phyloP scores from a whole-genome alignment of 2,329 filamentous ascomycete species.

The Plectosphaerella plurivora region DNA sequence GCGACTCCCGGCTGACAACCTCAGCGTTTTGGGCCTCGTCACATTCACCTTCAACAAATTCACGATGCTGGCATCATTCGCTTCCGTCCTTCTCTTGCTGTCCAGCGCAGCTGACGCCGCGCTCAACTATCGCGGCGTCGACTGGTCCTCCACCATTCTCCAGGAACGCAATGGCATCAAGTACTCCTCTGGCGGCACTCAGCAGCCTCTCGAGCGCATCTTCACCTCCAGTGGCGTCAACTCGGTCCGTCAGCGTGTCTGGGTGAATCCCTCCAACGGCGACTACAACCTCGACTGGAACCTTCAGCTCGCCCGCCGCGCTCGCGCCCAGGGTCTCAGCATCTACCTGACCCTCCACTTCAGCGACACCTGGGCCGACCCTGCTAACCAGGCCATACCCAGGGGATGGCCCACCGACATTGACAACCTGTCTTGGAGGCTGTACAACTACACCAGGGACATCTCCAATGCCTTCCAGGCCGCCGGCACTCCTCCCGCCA shows the following conservation, averaged over 20 bases:
- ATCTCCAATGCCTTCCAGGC: constrained; percentile 57
- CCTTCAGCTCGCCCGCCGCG: constrained; percentile 60
- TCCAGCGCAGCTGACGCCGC: constrained; percentile 29
- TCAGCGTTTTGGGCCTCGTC: too few relatives aligned
- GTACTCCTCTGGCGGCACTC: constrained; percentile 51
- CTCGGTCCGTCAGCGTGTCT: constrained; percentile 65
- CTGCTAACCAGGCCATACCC: constrained; percentile 57
- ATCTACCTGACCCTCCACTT: constrained; percentile 63
- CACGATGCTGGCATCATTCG: constrained; percentile 9
- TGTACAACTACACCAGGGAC: constrained; percentile 66
- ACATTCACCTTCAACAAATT: too few relatives aligned
- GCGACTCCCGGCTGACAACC: too few relatives aligned
- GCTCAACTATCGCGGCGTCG: constrained; percentile 61
- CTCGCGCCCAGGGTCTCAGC: constrained; percentile 56
- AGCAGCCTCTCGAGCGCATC: constrained; percentile 57
- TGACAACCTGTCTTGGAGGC: constrained; percentile 51
- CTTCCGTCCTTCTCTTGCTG: constrained; percentile 7
- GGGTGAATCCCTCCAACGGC: constrained; percentile 63
- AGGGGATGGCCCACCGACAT: constrained; percentile 59
- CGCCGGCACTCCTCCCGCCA: constrained; percentile 49
- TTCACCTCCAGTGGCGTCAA: constrained; percentile 60
- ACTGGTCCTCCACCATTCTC: constrained; percentile 64
- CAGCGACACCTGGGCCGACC: constrained; percentile 69
- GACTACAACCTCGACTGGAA: constrained; percentile 69
- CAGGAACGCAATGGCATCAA: constrained; percentile 57